Evolutionary conservation across 768 basidiomycete genomes (phyloP), one percentile per base, ranked within the genome.

Genomic region (Leucocoprinus leucothites): DNA sequence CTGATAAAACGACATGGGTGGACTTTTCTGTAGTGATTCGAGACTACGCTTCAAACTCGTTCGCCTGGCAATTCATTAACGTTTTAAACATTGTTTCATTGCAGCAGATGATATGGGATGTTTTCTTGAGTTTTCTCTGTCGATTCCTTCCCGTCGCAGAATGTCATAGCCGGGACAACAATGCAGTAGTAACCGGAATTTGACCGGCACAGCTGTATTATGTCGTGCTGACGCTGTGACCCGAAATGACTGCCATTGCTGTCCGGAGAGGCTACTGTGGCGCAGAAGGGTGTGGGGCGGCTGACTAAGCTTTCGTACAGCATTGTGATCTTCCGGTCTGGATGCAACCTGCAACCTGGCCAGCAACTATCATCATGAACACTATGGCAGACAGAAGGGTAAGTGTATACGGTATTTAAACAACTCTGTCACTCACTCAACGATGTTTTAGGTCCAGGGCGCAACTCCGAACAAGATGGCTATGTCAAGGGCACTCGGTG

Each of bases 401-500:
- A 1, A 48, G n/a, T 38, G 2, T 16, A 9, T 24, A 24, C 26
- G 0, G 18, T n/a, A 25, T 16, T 19, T 26, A 7, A 41, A 18
- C 18, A 13, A 16, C 9, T 24, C 18, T 35, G 22, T 9, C 13
- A 40, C 46, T 38, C 13, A n/a, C 24, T 35, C 16, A 38, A 9
- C 24, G 42, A 1, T 51, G 3, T 19, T 9, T n/a, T 28, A 68
- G 64, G 60, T 64, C 44, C 61, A 67, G 9, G 64, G 71, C 48
- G 61, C 67, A 21, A 67, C 67, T 31, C 65, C 74, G 26, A 84
- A 80, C 69, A 87, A 86, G 67, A 67, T 88, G 40, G 89, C 89
- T 55, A 89, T 94, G 88, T 92, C 91, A 53, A 82, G 85, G 58
- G 91, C 91, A 1, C 82, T 94, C 36, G 91, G 91, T 18, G 90